Evolutionary conservation across 768 basidiomycete genomes (phyloP).

Genomic region (Thelephora aurantiotincta): DNA sequence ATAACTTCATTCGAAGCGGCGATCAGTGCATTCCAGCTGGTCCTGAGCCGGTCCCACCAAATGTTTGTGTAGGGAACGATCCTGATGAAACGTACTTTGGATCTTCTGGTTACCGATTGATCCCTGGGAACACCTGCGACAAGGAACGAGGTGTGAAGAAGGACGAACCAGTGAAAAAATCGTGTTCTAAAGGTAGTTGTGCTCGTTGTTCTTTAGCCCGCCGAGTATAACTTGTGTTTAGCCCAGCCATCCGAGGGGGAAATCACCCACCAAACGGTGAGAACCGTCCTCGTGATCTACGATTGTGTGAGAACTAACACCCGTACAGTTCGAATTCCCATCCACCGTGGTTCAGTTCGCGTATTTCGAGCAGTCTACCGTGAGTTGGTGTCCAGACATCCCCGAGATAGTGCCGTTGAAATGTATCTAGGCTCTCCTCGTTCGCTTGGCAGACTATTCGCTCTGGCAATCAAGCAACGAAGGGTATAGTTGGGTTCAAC

Average conservation of each 20-base stretch:
- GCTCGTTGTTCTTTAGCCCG: not conserved
- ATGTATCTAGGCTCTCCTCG: constrained; percentile 54
- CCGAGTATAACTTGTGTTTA: constrained; percentile 13
- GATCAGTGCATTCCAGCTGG: constrained; percentile 73
- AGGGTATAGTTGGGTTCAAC: constrained; percentile 79
- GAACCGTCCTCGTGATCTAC: constrained; percentile 12
- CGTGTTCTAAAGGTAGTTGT: constrained; percentile 57
- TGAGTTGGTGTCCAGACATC: constrained; percentile 16
- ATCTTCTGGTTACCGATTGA: constrained; percentile 83
- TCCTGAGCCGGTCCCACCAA: constrained; percentile 75
- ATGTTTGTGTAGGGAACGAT: constrained; percentile 39
- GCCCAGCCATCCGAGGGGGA: constrained; percentile 74
- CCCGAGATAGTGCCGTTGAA: constrained; percentile 2
- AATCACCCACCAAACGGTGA: constrained; percentile 59
- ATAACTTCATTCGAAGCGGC: constrained; percentile 70
- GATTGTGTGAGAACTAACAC: not conserved
- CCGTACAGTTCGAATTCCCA: constrained; percentile 47
- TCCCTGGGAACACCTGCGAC: constrained; percentile 85
- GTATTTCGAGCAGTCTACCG: constrained; percentile 75
- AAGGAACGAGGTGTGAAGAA: constrained; percentile 42
- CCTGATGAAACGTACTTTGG: constrained; percentile 59
- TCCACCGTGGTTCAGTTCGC: constrained; percentile 54
- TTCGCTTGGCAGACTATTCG: constrained; percentile 58
- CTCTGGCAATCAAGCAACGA: constrained; percentile 96
- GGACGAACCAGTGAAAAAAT: constrained; percentile 57